Conservation (phyloP, 108 stramenopile species). For the Nitzschia palea region DNA sequence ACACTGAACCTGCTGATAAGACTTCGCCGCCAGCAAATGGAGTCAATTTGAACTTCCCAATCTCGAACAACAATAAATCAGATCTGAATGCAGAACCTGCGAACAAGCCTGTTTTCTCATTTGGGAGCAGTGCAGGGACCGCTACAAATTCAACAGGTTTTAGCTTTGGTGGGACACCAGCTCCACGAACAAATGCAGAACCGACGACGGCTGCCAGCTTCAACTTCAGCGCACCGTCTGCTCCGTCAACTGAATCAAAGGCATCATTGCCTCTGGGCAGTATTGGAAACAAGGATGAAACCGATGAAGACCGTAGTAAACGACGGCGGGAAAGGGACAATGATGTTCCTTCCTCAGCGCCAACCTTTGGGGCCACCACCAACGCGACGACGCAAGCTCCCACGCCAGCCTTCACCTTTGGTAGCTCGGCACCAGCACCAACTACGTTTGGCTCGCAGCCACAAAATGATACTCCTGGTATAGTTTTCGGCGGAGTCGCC, state of each 20-base stretch:
- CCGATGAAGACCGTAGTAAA: neutral
- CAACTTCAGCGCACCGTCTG: neutral
- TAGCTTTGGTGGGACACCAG: slow-evolving; percentile 8
- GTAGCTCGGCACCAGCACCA: slow-evolving; percentile 6
- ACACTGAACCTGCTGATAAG: neutral
- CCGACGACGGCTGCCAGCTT: neutral
- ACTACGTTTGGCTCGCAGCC: neutral
- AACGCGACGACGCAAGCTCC: neutral
- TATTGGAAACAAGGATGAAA: neutral
- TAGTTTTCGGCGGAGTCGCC: neutral
- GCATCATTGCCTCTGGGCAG: neutral
- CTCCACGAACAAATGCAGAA: slow-evolving; percentile 2
- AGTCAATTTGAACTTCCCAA: slow-evolving; percentile 5
- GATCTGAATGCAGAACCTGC: neutral
- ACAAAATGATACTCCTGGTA: neutral
- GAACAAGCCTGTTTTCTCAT: slow-evolving; percentile 16
- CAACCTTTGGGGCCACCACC: slow-evolving; percentile 18
- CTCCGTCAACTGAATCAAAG: neutral
- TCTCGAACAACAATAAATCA: neutral
- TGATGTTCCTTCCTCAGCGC: neutral
- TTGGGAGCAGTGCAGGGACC: slow-evolving; percentile 7
- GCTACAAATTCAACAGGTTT: neutral
- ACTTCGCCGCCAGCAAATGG: neutral
- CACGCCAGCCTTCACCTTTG: slow-evolving; percentile 12
- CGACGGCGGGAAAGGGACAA: neutral